A percentile compares a stretch with the other conserved stretches of the same genome.
Evolutionary conservation across 805 yeast species (phyloP).

Genomic region (Ogataea zsoltii): DNA sequence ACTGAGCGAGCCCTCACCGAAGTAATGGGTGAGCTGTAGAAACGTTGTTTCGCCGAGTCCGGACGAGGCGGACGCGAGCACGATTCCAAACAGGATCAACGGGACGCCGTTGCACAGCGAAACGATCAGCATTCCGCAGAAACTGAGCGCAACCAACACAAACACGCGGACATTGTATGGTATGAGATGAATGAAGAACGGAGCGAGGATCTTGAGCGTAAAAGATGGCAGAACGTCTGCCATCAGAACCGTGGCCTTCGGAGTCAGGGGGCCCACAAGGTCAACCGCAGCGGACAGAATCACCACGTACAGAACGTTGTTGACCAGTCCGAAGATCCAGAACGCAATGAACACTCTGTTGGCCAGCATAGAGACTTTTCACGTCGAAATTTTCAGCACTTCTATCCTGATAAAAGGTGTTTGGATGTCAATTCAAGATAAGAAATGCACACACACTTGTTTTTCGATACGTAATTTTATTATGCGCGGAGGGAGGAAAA

Average conservation of each 20-base stretch:
- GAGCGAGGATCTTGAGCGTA: slow-evolving; percentile 66
- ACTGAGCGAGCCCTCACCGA: slow-evolving; percentile 55
- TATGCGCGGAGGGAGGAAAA: too few species aligned
- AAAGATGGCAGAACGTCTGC: slow-evolving; percentile 90
- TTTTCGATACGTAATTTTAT: too few species aligned
- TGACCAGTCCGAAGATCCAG: slow-evolving; percentile 82
- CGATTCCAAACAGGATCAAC: slow-evolving; percentile 62
- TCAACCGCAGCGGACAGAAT: slow-evolving; percentile 92
- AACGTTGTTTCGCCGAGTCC: slow-evolving; percentile 93
- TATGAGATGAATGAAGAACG: slow-evolving; percentile 71
- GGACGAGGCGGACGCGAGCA: slow-evolving; percentile 77
- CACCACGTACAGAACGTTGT: slow-evolving; percentile 88
- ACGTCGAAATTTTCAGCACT: too few species aligned
- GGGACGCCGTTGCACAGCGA: slow-evolving; percentile 42
- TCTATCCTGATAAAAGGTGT: too few species aligned
- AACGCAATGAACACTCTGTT: slow-evolving; percentile 50
- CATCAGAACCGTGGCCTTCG: slow-evolving; percentile 81
- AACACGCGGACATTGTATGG: slow-evolving; percentile 59
- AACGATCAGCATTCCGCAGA: slow-evolving; percentile 72
- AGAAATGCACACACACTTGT: too few species aligned
- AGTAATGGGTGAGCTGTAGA: slow-evolving; percentile 81
- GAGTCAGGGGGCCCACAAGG: slow-evolving; percentile 77
- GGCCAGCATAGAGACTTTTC: slow-evolving; percentile 9
- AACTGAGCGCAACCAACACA: slow-evolving; percentile 56
- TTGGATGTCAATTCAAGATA: neutral